phyloP scores from a whole-genome alignment of 768 basidiomycete genomes.

The Exsudoporus frostii region DNA sequence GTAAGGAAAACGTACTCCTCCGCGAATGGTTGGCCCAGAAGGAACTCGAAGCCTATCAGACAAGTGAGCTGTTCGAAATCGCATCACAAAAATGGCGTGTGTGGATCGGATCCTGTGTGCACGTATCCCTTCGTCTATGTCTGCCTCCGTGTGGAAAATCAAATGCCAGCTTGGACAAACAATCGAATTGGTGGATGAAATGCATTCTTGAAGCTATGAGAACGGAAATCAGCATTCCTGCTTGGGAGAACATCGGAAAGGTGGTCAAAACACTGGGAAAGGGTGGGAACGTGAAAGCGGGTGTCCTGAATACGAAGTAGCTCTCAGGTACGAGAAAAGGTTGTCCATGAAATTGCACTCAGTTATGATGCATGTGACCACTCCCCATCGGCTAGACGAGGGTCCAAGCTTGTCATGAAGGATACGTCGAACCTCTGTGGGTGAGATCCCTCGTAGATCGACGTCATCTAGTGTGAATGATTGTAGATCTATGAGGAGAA shows the following conservation, averaged over 20 bases:
- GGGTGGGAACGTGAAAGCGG: conserved; percentile 42
- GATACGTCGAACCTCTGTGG: neutral
- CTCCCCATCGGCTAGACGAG: conserved; percentile 1
- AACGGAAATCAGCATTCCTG: conserved; percentile 51
- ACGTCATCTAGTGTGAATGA: neutral
- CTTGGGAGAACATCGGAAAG: conserved; percentile 46
- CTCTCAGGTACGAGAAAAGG: neutral
- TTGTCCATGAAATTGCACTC: neutral
- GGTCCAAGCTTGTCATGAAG: neutral
- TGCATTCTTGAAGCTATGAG: conserved; percentile 66
- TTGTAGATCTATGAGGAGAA: neutral
- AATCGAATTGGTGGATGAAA: conserved; percentile 38
- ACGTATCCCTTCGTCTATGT: conserved; percentile 35
- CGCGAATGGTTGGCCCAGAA: conserved; percentile 41
- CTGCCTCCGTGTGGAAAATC: conserved; percentile 52
- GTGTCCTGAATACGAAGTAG: conserved; percentile 25
- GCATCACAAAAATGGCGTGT: neutral
- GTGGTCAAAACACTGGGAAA: conserved; percentile 38
- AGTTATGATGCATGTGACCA: neutral
- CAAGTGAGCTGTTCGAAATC: conserved; percentile 2
- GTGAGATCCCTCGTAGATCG: no score
- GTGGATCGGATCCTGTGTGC: neutral
- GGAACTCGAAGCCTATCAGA: conserved; percentile 5
- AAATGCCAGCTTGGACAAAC: conserved; percentile 40
- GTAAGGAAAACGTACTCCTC: conserved; percentile 43